Conservation (phyloP, 2,329 filamentous ascomycete genomes). For the Aureobasidium mangrovei region DNA sequence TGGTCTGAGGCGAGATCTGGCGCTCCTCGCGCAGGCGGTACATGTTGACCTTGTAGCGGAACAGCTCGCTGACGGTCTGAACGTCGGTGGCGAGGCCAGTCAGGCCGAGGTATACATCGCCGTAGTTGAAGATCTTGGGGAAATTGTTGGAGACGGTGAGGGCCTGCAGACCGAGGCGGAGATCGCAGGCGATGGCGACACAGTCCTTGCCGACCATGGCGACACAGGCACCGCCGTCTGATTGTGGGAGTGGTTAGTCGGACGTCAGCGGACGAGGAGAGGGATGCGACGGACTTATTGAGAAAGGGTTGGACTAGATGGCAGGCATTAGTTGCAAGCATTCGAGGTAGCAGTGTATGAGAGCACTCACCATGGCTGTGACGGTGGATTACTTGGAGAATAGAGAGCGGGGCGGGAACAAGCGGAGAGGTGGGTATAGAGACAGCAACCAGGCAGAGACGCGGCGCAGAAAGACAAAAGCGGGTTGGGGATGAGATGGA, state of each 20-base stretch:
- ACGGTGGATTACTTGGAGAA: background rate
- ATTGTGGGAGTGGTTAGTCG: constrained; percentile 15
- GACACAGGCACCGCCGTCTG: constrained; percentile 84
- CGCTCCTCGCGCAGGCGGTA: constrained; percentile 98
- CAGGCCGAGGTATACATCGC: constrained; percentile 87
- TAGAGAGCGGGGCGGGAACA: background rate
- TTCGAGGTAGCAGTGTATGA: background rate
- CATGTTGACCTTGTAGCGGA: constrained; percentile 99
- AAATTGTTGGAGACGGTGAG: constrained; percentile 99
- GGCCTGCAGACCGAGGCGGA: constrained; percentile 91
- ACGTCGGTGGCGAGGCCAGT: constrained; percentile 96
- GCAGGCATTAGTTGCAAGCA: background rate
- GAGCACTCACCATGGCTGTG: constrained; percentile 28
- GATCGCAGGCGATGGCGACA: constrained; percentile 97
- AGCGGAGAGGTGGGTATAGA: background rate
- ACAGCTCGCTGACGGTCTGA: constrained; percentile 85
- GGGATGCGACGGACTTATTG: constrained; percentile 66
- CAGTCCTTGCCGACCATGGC: constrained; percentile 99
- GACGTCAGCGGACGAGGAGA: background rate
- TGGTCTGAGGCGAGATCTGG: constrained; percentile 85
- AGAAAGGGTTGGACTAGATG: constrained; percentile 75
- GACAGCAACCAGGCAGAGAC: background rate
- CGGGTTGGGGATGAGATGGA: background rate
- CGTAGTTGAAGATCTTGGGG: constrained; percentile 98
- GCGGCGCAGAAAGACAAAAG: no score